phyloP scores from a whole-genome alignment of 495 filamentous ascomycete species.

The Tuber calosporum region DNA sequence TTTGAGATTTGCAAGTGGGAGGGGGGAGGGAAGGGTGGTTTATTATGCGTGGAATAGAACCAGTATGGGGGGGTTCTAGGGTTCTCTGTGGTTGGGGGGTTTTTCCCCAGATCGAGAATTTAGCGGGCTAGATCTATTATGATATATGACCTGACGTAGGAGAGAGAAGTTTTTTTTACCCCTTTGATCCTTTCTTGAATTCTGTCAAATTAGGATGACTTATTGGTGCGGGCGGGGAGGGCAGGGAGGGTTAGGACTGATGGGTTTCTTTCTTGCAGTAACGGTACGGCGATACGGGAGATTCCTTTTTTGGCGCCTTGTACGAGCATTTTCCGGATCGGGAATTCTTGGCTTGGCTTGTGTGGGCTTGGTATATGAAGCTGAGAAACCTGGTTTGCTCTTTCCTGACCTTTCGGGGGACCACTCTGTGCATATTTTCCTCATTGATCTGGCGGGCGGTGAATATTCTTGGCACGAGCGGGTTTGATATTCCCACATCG shows the following conservation, averaged over 20 bases:
- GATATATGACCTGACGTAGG: not conserved
- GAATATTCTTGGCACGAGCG: not conserved
- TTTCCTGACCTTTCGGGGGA: conserved; percentile 9
- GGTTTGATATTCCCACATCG: not conserved
- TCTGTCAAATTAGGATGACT: not conserved
- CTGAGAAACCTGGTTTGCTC: not conserved
- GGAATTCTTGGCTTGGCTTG: not conserved
- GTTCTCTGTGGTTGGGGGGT: not conserved
- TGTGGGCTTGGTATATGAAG: not conserved
- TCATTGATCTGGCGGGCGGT: not conserved
- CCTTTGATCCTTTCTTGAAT: not conserved
- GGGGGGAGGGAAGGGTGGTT: not conserved
- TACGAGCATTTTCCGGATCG: not conserved
- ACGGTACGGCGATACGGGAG: not conserved
- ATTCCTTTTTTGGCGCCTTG: not conserved
- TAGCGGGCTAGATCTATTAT: not conserved
- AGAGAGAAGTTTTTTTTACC: not conserved
- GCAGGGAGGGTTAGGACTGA: not conserved
- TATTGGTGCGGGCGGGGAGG: not conserved
- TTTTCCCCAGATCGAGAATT: not conserved
- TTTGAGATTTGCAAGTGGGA: not conserved
- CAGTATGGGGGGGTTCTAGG: not conserved
- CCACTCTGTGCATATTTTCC: conserved; percentile 10
- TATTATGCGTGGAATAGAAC: not conserved
- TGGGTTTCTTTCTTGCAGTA: not conserved